phyloP scores from a whole-genome alignment of 805 yeast species.

The Danielia oregonensis region DNA sequence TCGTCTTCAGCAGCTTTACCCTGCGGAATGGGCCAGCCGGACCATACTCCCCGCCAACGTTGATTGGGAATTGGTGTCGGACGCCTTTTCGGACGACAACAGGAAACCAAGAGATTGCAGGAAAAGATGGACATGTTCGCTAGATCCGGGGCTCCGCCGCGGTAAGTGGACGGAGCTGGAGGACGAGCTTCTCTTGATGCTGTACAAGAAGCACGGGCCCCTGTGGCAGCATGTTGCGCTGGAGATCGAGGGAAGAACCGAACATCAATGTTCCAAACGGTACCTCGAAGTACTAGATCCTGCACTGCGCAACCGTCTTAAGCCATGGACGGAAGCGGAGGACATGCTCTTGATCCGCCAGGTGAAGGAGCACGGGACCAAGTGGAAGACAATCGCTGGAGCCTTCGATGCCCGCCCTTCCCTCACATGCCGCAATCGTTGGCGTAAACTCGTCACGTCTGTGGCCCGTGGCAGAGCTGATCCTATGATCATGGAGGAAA shows the following conservation, averaged over 20 bases:
- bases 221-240: conserved; percentile 82
- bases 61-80: conserved; percentile 61
- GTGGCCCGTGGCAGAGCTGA: conserved; percentile 66
- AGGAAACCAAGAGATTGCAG: conserved; percentile 80
- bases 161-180: conserved; percentile 88
- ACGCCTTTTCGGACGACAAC: conserved; percentile 35
- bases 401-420: conserved; percentile 80
- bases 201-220: conserved; percentile 68
- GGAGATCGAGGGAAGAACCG: conserved; percentile 80
- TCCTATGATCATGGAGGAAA: conserved; percentile 52
- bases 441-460: conserved; percentile 82
- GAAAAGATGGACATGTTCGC: conserved; percentile 81
- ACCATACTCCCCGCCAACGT: conserved; percentile 38
- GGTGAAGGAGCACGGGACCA: conserved; percentile 73
- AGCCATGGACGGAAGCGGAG: conserved; percentile 78
- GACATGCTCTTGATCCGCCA: conserved; percentile 65
- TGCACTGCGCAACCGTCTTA: conserved; percentile 64
- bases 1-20: conserved; percentile 36
- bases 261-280: conserved; percentile 92
- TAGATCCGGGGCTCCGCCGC: conserved; percentile 76
- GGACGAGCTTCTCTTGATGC: conserved; percentile 60
- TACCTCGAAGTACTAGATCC: conserved; percentile 89
- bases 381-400: conserved; percentile 78
- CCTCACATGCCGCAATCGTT: conserved; percentile 84
- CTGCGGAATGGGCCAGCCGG: conserved; percentile 14